Percentiles rank a stretch among this genome's conserved stretches.
Conservation (phyloP, 768 basidiomycete species). For the Pseudohyphozyma bogoriensis region DNA sequence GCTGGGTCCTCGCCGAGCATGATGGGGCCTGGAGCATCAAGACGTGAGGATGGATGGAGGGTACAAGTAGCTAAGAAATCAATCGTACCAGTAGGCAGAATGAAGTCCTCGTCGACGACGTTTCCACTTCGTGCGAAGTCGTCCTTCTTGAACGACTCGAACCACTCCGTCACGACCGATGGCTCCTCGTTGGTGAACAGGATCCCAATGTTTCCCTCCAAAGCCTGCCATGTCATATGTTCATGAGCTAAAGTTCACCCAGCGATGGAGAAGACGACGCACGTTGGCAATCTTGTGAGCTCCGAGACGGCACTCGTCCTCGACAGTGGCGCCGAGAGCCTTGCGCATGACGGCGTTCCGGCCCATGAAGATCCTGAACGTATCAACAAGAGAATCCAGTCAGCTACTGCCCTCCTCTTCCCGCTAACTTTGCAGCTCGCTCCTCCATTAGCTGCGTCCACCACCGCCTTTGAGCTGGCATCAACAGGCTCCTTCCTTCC, state of each 20-base stretch:
- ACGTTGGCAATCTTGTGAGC: slow-evolving; percentile 71
- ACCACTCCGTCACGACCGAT: slow-evolving; percentile 90
- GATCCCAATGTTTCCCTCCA: slow-evolving; percentile 89
- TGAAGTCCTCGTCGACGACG: slow-evolving; percentile 59
- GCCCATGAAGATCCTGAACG: slow-evolving; percentile 31
- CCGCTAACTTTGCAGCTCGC: too few species aligned
- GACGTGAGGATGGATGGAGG: background rate
- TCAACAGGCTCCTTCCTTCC: background rate
- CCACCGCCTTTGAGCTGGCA: too few species aligned
- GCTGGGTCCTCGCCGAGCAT: slow-evolving; percentile 68
- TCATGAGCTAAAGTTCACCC: background rate
- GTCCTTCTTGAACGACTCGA: slow-evolving; percentile 73
- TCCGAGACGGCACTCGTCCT: slow-evolving; percentile 72
- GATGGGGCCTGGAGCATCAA: slow-evolving; percentile 53
- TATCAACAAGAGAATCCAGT: background rate
- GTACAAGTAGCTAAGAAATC: too few species aligned
- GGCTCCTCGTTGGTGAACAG: slow-evolving; percentile 84
- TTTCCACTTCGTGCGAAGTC: slow-evolving; percentile 90
- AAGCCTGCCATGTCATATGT: slow-evolving; percentile 48
- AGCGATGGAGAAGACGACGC: slow-evolving; percentile 30
- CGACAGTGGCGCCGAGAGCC: slow-evolving; percentile 75
- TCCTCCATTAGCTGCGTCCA: too few species aligned
- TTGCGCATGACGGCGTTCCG: slow-evolving; percentile 74
- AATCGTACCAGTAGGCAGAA: slow-evolving; percentile 52
- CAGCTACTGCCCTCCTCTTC: slow-evolving; percentile 40